These are phyloP conservation scores for Metarhizium humberi DNA, from an alignment of 2,329 filamentous ascomycete genomes.

Conservation along the genomic window DNA sequence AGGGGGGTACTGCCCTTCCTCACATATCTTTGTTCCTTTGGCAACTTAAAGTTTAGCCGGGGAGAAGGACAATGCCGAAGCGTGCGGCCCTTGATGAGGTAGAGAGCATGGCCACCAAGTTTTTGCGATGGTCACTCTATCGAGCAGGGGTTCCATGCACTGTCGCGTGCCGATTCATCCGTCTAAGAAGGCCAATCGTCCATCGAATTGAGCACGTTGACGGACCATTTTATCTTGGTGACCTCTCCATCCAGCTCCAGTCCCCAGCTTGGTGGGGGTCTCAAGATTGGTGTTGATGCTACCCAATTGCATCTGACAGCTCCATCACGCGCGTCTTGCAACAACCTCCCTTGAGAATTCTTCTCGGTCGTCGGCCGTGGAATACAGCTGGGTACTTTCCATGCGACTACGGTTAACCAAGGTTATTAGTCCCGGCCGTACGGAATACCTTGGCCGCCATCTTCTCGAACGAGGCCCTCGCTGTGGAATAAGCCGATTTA, in stretches of 20 bases:
- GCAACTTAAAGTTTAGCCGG: too few relatives aligned
- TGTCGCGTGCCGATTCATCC: slow-evolving; percentile 8
- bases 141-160: background rate
- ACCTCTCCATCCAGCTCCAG: background rate
- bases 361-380: too few relatives aligned
- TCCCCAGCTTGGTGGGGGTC: background rate
- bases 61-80: too few relatives aligned
- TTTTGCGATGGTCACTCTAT: background rate
- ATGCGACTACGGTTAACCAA: background rate
- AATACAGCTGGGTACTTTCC: background rate
- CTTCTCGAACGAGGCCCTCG: background rate
- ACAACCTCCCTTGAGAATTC: background rate
- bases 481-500: background rate
- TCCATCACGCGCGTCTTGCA: slow-evolving; percentile 1
- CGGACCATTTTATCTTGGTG: background rate
- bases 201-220: slow-evolving; percentile 4
- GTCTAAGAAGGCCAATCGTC: slow-evolving; percentile 3
- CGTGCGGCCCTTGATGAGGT: background rate
- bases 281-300: background rate
- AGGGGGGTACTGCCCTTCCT: too few relatives aligned
- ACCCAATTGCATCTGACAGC: slow-evolving; percentile 1
- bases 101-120: background rate
- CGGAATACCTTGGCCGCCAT: background rate
- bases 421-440: background rate
- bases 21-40: too few relatives aligned